Percentiles rank a stretch among this genome's conserved stretches.
These are phyloP conservation scores for Thielaviopsis populi DNA, from an alignment of 2,329 filamentous ascomycete genomes.

Conservation along the genomic window DNA sequence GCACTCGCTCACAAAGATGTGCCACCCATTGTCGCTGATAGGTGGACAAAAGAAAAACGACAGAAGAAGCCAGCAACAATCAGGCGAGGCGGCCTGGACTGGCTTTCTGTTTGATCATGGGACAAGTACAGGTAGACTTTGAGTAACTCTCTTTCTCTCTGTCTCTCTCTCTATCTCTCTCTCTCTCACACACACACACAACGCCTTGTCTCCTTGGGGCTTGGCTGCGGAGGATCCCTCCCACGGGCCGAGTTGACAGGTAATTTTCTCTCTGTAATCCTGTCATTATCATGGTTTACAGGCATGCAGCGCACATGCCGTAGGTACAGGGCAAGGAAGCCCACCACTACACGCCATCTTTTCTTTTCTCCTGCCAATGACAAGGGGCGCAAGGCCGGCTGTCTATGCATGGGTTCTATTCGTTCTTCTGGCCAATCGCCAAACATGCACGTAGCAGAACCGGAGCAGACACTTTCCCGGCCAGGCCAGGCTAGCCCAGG, in stretches of 20 bases:
- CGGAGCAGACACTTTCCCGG: neutral
- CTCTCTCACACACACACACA: neutral
- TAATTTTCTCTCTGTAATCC: neutral
- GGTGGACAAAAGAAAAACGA: neutral
- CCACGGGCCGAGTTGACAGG: slow-evolving; percentile 2
- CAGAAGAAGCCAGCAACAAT: neutral
- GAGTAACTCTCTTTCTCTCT: too few species aligned
- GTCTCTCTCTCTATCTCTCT: too few species aligned
- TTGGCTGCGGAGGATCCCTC: neutral
- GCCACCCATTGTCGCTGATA: neutral
- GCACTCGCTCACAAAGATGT: neutral
- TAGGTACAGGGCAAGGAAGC: neutral
- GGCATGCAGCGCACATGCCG: neutral
- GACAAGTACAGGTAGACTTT: too few species aligned
- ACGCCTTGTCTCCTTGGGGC: neutral
- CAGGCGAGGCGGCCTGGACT: neutral
- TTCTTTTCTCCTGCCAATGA: neutral
- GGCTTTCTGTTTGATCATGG: neutral
- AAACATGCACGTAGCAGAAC: neutral
- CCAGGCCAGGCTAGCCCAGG: too few species aligned
- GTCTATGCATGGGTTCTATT: neutral
- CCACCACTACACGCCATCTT: neutral
- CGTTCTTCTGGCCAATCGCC: neutral
- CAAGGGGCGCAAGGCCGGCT: neutral
- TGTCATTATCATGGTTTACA: neutral